Conservation (phyloP, 2,329 filamentous ascomycete genomes). For the Cladosporium cucumerinum region DNA sequence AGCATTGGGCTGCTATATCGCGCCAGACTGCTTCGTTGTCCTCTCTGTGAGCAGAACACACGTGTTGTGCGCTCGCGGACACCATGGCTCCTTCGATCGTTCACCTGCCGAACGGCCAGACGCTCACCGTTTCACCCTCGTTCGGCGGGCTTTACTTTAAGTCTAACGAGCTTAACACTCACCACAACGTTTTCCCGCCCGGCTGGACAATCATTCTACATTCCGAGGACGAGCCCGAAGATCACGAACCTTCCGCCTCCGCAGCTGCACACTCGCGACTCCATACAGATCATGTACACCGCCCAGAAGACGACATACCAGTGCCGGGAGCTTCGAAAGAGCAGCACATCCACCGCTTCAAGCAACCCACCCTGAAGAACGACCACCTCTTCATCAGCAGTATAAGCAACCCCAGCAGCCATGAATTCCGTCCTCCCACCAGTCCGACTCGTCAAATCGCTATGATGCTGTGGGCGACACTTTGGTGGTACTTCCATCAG, state of each 20-base stretch:
- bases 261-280: slow-evolving; percentile 16
- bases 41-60: background rate
- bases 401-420: slow-evolving; percentile 77
- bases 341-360: slow-evolving; percentile 62
- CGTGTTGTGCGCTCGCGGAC: background rate
- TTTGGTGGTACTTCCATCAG: slow-evolving; percentile 98
- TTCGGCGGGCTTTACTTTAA: slow-evolving; percentile 94
- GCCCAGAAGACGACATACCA: slow-evolving; percentile 29
- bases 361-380: slow-evolving; percentile 67
- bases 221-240: slow-evolving; percentile 54
- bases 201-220: slow-evolving; percentile 90
- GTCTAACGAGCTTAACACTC: slow-evolving; percentile 67
- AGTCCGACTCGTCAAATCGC: slow-evolving; percentile 87
- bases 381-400: slow-evolving; percentile 90
- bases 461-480: slow-evolving; percentile 92
- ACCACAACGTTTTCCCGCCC: slow-evolving; percentile 70
- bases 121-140: slow-evolving; percentile 74
- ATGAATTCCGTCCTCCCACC: slow-evolving; percentile 72
- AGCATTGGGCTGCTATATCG: background rate
- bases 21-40: background rate
- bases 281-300: slow-evolving; percentile 17
- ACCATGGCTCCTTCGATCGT: slow-evolving; percentile 42
- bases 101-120: slow-evolving; percentile 83
- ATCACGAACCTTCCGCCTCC: slow-evolving; percentile 15
- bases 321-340: slow-evolving; percentile 21